Percentiles rank a stretch among this genome's conserved stretches.
Conservation (phyloP, 768 basidiomycete genomes). For the Calocybe cyanea region DNA sequence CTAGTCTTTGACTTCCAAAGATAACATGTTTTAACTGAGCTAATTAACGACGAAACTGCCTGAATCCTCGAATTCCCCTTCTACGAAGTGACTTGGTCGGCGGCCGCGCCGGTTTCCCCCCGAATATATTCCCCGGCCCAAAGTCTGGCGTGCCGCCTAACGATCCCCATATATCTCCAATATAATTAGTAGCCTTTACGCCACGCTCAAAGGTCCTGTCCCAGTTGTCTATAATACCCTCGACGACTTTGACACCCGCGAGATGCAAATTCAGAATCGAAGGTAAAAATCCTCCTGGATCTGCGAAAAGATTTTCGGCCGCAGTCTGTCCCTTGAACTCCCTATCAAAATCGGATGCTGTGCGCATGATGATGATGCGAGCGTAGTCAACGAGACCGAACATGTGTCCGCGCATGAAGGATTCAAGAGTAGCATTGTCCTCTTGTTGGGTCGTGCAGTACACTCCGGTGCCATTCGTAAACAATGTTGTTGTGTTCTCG, state of each 20-base stretch:
- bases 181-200: slow-evolving; percentile 10
- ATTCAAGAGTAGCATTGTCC: slow-evolving; percentile 12
- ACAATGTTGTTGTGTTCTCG: slow-evolving; percentile 10
- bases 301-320: slow-evolving; percentile 6
- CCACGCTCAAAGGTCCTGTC: slow-evolving; percentile 5
- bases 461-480: slow-evolving; percentile 12
- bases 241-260: slow-evolving; percentile 11
- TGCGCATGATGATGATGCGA: slow-evolving; percentile 16
- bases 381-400: slow-evolving; percentile 9
- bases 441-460: slow-evolving; percentile 14
- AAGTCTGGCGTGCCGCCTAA: slow-evolving; percentile 14
- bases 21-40: too few species aligned
- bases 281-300: slow-evolving; percentile 9
- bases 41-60: too few species aligned
- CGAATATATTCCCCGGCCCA: slow-evolving; percentile 8
- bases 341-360: slow-evolving; percentile 13
- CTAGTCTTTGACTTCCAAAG: too few species aligned
- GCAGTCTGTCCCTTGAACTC: slow-evolving; percentile 10
- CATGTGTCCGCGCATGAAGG: slow-evolving; percentile 9
- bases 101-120: background rate
- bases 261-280: slow-evolving; percentile 12
- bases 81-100: background rate
- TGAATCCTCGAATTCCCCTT: background rate
- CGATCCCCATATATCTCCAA: slow-evolving; percentile 12
- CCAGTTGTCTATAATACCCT: slow-evolving; percentile 8